phyloP scores from a whole-genome alignment of 768 basidiomycete genomes.

The Austroboletus festivus region DNA sequence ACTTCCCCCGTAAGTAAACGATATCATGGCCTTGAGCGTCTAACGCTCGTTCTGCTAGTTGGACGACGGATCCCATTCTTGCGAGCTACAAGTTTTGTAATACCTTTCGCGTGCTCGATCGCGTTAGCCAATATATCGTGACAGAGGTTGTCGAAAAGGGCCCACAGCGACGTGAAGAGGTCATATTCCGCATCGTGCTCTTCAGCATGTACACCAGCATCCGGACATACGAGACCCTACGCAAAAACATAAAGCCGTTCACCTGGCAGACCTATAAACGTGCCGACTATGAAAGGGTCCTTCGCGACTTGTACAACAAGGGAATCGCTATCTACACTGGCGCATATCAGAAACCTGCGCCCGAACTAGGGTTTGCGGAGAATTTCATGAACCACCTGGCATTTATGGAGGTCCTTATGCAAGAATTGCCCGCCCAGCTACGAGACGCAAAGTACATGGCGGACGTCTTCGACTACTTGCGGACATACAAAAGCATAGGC shows the following conservation, averaged over 20 bases:
- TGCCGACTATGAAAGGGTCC: conserved; percentile 49
- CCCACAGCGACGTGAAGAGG: conserved; percentile 53
- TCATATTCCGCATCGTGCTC: conserved; percentile 68
- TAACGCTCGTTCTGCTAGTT: conserved; percentile 40
- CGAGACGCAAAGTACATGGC: conserved; percentile 49
- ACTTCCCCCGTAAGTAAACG: conserved; percentile 50
- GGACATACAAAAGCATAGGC: conserved; percentile 68
- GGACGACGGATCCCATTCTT: conserved; percentile 66
- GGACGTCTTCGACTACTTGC: conserved; percentile 60
- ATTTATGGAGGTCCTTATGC: conserved; percentile 60
- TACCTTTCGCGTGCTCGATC: conserved; percentile 71
- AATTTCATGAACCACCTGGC: conserved; percentile 61
- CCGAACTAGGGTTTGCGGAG: conserved; percentile 46
- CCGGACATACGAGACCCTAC: conserved; percentile 67
- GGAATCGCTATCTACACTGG: conserved; percentile 58
- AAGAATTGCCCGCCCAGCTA: conserved; percentile 50
- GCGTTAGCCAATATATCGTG: conserved; percentile 65
- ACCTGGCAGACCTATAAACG: conserved; percentile 61
- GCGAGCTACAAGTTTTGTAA: conserved; percentile 63
- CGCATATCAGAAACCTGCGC: conserved; percentile 71
- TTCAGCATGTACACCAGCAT: conserved; percentile 73
- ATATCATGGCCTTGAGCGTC: conserved; percentile 1
- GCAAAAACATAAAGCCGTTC: conserved; percentile 48
- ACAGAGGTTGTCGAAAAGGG: conserved; percentile 68
- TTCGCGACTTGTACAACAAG: conserved; percentile 38